Percentiles rank a stretch among this genome's conserved stretches.
These are phyloP conservation scores for Trichoderma sp. DNA, from an alignment of 2,329 filamentous ascomycete species.

Conservation along the genomic window DNA sequence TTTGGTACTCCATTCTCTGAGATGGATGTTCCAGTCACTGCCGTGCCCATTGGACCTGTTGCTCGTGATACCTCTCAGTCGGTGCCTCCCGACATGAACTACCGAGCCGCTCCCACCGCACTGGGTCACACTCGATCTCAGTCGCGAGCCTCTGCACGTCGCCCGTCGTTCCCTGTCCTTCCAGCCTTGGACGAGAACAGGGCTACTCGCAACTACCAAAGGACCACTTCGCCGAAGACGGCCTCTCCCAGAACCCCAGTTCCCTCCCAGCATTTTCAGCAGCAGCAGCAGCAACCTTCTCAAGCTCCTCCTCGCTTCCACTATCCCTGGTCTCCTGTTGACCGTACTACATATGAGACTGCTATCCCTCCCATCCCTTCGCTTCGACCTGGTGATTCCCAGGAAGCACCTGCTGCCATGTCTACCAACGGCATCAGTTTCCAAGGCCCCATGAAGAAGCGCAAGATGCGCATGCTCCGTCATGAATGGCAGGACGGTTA, in stretches of 20 bases:
- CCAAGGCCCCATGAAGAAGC: constrained; percentile 91
- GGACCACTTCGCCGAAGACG: constrained; percentile 41
- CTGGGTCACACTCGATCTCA: constrained; percentile 48
- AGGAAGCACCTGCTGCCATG: constrained; percentile 40
- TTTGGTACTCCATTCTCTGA: constrained; percentile 89
- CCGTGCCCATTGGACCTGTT: constrained; percentile 71
- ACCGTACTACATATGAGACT: constrained; percentile 52
- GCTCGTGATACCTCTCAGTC: constrained; percentile 83
- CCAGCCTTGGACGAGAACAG: constrained; percentile 71
- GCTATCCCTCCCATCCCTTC: constrained; percentile 45
- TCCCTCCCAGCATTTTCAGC: constrained; percentile 27
- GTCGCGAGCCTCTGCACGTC: constrained; percentile 61
- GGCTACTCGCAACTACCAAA: constrained; percentile 46
- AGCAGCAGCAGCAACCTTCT: constrained; percentile 33
- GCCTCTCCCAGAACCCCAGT: constrained; percentile 44
- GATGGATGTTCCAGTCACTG: constrained; percentile 83
- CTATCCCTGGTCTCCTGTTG: constrained; percentile 60
- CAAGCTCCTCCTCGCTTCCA: constrained; percentile 59
- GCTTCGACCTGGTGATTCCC: constrained; percentile 33
- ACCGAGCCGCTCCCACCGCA: constrained; percentile 53
- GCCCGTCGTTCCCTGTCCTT: constrained; percentile 70
- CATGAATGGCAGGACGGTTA: constrained; percentile 95
- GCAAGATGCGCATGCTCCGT: constrained; percentile 83
- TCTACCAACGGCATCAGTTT: constrained; percentile 63
- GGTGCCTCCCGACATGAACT: constrained; percentile 92